phyloP scores from a whole-genome alignment of 306 rosid genomes.

The Dalbergia cochinchinensis region DNA sequence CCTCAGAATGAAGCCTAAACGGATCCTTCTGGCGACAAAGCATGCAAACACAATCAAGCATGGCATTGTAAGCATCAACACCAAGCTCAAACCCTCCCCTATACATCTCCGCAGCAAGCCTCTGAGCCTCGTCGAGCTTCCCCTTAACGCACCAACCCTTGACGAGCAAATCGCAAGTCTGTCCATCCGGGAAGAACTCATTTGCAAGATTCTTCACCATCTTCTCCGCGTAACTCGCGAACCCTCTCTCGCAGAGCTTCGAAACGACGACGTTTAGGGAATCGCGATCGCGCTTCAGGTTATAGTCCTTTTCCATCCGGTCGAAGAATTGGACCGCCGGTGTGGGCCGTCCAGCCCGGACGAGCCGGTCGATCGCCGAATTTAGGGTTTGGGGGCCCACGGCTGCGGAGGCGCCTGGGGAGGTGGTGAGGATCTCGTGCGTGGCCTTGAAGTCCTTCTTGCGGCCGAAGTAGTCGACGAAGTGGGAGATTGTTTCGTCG shows the following conservation, averaged over 20 bases:
- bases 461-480: slow-evolving; percentile 74
- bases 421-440: slow-evolving; percentile 59
- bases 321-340: slow-evolving; percentile 75
- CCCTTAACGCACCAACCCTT: slow-evolving; percentile 75
- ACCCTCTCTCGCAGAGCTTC: slow-evolving; percentile 75
- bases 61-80: slow-evolving; percentile 66
- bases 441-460: slow-evolving; percentile 82
- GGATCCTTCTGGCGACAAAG: slow-evolving; percentile 83
- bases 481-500: slow-evolving; percentile 70
- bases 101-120: slow-evolving; percentile 83
- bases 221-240: slow-evolving; percentile 73
- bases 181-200: slow-evolving; percentile 74
- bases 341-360: slow-evolving; percentile 66
- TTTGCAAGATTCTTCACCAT: slow-evolving; percentile 75
- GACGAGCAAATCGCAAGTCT: slow-evolving; percentile 67
- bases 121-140: slow-evolving; percentile 74
- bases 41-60: slow-evolving; percentile 77
- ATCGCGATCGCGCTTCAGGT: slow-evolving; percentile 59
- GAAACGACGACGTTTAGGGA: slow-evolving; percentile 68
- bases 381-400: slow-evolving; percentile 66
- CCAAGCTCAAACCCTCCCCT: slow-evolving; percentile 88
- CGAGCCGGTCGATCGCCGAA: slow-evolving; percentile 67
- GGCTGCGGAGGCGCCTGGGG: slow-evolving; percentile 5
- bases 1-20: slow-evolving; percentile 69
- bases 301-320: slow-evolving; percentile 80